Base-by-base conservation (phyloP, 305 asterid species). In the Plantago lanceolata region DNA sequence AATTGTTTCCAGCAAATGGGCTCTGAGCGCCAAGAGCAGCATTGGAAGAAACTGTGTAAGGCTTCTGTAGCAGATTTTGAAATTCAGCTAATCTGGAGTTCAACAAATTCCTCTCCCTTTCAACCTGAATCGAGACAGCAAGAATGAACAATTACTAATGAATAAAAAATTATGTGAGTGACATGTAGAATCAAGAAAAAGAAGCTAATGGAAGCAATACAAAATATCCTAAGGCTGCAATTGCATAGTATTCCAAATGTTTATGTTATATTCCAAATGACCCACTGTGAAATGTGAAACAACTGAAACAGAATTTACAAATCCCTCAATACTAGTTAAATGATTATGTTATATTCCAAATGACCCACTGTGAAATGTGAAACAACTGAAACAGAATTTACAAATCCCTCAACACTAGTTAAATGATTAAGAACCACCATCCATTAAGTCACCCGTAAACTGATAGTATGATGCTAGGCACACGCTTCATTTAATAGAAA, bases 71-170 rank as follows among this genome's bases (percentile, higher is more conserved):
- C 55, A 87, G 80, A 77, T 70, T 81, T 79, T 93, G 90, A 70
- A 87, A 89, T 73, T 89, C 97, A 64, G 52, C 75, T 69, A 81
- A 68, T 79, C 84, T 89, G 70, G 97, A 78, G 66, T 73, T 79
- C 21, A 87, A 64, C 67, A 83, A 63, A 78, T 63, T 76, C 72
- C 96, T 84, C 81, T 89, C 99, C 71, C 88, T 81, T 21, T 89
- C 94, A 68, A 85, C 76, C 99, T 93, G 90, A 68, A 63, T 54
- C 54, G 53, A 61, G 29, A 70, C 51, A 61, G 63, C 69, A 68
- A 44, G 17, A 57, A 66, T 26, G 57, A 61, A 73, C 40, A 62
- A 68, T 71, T 54, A 74, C 60, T 48, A 59, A 50, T 21, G 51
- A 35, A 53, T 48, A 12, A 24, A 49, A 54, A 68, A 18, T 16